These are phyloP conservation scores for Atkinsonella hypoxylon DNA, from an alignment of 2,329 filamentous ascomycete species.

Conservation along the genomic window DNA sequence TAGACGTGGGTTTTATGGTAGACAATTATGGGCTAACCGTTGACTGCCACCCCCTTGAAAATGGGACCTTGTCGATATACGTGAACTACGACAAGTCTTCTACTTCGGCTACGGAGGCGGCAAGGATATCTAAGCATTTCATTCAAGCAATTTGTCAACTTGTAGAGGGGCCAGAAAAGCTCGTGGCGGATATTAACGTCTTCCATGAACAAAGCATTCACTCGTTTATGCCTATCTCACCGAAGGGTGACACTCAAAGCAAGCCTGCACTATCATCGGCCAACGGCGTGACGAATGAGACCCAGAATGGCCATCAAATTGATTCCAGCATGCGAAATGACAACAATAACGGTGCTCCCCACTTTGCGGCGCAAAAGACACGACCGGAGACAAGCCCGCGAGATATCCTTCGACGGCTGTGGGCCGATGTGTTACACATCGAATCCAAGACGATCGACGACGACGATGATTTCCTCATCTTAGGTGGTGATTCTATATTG, in stretches of 20 bases:
- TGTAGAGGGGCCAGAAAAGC: background rate
- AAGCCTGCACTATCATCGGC: background rate
- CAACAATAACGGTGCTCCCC: background rate
- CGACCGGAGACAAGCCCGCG: background rate
- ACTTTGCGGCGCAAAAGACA: background rate
- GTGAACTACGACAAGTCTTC: background rate
- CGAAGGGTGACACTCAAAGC: background rate
- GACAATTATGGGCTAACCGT: background rate
- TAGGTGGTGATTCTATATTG: background rate
- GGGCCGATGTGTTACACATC: background rate
- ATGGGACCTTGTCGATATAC: background rate
- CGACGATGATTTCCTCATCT: background rate
- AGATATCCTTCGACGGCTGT: background rate
- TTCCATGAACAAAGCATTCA: background rate
- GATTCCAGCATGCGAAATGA: too few species aligned
- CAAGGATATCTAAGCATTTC: background rate
- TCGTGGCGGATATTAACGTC: background rate
- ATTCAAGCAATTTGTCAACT: background rate
- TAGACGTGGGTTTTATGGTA: background rate
- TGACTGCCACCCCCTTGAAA: background rate
- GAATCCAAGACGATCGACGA: background rate
- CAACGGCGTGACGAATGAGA: background rate
- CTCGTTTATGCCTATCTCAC: background rate
- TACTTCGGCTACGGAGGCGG: background rate
- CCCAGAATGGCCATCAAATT: background rate